These are phyloP conservation scores for Pulveroboletus sp. DNA, from an alignment of 768 basidiomycete species.

Conservation along the genomic window DNA sequence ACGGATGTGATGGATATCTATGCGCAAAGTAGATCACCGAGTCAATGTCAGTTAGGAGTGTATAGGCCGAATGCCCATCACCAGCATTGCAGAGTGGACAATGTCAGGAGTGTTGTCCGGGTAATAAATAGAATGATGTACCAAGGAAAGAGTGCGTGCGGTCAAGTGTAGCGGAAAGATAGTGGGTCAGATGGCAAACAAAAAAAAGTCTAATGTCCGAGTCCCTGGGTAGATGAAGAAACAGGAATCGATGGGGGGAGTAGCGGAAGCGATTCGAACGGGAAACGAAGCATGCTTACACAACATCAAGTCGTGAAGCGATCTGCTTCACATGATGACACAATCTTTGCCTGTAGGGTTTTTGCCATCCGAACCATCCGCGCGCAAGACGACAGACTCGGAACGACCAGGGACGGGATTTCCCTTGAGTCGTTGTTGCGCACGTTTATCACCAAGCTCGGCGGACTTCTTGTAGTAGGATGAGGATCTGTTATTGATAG, in stretches of 20 bases:
- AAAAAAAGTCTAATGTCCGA: conserved; percentile 1
- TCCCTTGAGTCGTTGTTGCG: conserved; percentile 74
- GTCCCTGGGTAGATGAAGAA: conserved; percentile 20
- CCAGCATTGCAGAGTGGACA: conserved; percentile 7
- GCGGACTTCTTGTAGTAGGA: conserved; percentile 88
- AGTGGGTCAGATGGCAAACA: conserved; percentile 9
- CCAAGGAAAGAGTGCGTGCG: conserved; percentile 4
- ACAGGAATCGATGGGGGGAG: conserved; percentile 3
- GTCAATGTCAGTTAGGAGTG: not conserved
- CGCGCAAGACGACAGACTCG: conserved; percentile 58
- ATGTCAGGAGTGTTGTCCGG: conserved; percentile 4
- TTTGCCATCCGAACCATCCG: conserved; percentile 49
- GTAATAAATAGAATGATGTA: conserved; percentile 2
- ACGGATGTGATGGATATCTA: conserved; percentile 22
- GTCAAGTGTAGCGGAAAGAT: conserved; percentile 6
- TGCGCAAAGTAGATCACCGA: conserved; percentile 16
- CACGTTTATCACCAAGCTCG: conserved; percentile 92
- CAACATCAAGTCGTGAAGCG: not conserved
- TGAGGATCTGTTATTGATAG: conserved; percentile 64
- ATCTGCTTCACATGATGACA: conserved; percentile 68
- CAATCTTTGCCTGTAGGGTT: conserved; percentile 71
- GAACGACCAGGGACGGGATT: conserved; percentile 58
- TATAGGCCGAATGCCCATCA: conserved; percentile 5
- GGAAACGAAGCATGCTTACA: conserved; percentile 15
- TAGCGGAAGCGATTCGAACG: not conserved